Evolutionary conservation across 140 eudicot species (phyloP).

Genomic region (Senecio squalidus): DNA sequence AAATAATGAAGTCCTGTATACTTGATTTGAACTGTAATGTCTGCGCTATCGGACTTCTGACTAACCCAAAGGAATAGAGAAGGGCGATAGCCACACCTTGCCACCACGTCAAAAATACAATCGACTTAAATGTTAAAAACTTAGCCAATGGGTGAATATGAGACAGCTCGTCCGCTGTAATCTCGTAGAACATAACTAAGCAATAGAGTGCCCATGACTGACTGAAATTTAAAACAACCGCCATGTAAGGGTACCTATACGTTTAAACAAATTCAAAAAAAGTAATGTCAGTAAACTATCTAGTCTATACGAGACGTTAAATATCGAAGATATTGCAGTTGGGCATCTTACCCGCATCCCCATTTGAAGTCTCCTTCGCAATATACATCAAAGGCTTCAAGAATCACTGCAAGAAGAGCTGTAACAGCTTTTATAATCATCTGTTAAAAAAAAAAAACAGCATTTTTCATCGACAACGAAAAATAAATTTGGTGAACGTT

Average conservation of each 20-base stretch:
- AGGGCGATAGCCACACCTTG: conserved; percentile 95
- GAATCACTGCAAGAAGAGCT: conserved; percentile 79
- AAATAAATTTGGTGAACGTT: neutral
- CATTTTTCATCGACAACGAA: neutral
- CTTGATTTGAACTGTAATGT: conserved; percentile 72
- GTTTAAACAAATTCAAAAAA: conserved; percentile 12
- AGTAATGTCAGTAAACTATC: conserved; percentile 4
- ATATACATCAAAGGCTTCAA: conserved; percentile 72
- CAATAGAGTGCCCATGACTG: conserved; percentile 99
- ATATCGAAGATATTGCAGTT: too few species aligned
- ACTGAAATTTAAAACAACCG: conserved; percentile 86
- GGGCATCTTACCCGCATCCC: conserved; percentile 77
- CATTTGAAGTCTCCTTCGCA: conserved; percentile 94
- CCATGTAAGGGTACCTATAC: conserved; percentile 90
- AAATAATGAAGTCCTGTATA: conserved; percentile 86
- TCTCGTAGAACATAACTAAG: conserved; percentile 72
- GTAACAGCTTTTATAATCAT: conserved; percentile 86
- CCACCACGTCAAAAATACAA: conserved; percentile 99
- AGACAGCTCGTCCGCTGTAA: conserved; percentile 75
- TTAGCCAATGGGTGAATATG: conserved; percentile 90
- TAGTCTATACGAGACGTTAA: too few species aligned
- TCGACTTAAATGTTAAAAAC: conserved; percentile 90
- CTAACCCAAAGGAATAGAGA: conserved; percentile 61
- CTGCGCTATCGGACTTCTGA: conserved; percentile 85
- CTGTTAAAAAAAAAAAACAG: conserved; percentile 29